Conservation (phyloP, 306 rosid species). For the Sindora glabra region DNA sequence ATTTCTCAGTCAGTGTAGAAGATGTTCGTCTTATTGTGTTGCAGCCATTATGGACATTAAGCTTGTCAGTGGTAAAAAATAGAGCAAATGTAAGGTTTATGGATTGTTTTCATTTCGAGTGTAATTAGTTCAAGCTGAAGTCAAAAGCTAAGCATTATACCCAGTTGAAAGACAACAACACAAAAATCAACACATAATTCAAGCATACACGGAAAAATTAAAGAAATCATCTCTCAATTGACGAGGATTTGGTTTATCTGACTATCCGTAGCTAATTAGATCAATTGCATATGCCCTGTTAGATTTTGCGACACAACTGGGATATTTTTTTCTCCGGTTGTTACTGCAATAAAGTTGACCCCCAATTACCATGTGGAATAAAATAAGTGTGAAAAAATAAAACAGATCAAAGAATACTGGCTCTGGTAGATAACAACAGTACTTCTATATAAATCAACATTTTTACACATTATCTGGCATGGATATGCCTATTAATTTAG, state of each 20-base stretch:
- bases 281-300: conserved; percentile 80
- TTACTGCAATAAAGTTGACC: conserved; percentile 60
- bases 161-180: no score
- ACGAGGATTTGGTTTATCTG: conserved; percentile 88
- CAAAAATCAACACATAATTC: conserved; percentile 68
- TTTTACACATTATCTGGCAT: not conserved
- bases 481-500: not conserved
- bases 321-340: conserved; percentile 88
- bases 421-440: no score
- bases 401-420: conserved; percentile 10
- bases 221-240: conserved; percentile 44
- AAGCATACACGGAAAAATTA: conserved; percentile 87
- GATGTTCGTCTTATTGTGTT: no score
- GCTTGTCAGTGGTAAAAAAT: no score
- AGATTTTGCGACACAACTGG: conserved; percentile 57
- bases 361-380: conserved; percentile 16
- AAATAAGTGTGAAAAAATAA: conserved; percentile 6
- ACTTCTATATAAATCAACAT: not conserved
- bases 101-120: no score
- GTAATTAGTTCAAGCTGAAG: no score
- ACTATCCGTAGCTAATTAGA: conserved; percentile 96
- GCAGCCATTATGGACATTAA: no score
- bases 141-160: no score
- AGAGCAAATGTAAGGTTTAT: no score
- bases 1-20: no score